Percentiles rank a stretch among this genome's conserved stretches.
Evolutionary conservation across 768 basidiomycete genomes (phyloP).

Genomic region (Xerocomellus intermedius): DNA sequence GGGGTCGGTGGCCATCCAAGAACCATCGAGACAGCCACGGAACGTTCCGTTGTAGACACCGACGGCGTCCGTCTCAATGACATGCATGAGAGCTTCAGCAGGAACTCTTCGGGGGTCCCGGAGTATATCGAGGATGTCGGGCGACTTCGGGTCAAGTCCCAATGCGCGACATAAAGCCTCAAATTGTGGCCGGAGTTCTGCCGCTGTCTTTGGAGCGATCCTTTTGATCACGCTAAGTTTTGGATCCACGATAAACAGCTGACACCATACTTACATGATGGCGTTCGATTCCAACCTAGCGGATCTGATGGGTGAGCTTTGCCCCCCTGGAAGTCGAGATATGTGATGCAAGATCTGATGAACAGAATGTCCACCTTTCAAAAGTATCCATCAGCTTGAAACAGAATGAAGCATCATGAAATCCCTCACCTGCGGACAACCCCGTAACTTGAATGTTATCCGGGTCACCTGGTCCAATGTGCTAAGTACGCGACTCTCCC

Average conservation of each 20-base stretch:
- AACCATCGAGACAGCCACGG: slow-evolving; percentile 58
- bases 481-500: neutral
- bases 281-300: slow-evolving; percentile 73
- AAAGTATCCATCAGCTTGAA: neutral
- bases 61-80: slow-evolving; percentile 57
- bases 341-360: slow-evolving; percentile 72
- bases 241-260: too few relatives aligned
- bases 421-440: slow-evolving; percentile 55
- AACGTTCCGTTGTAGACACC: slow-evolving; percentile 60
- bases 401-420: neutral
- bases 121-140: slow-evolving; percentile 48
- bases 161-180: slow-evolving; percentile 57
- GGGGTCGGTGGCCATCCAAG: slow-evolving; percentile 52
- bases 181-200: slow-evolving; percentile 61
- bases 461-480: slow-evolving; percentile 50
- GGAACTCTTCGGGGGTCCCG: slow-evolving; percentile 48
- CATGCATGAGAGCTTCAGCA: slow-evolving; percentile 47
- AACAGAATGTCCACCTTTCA: slow-evolving; percentile 64
- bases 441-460: slow-evolving; percentile 60
- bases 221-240: slow-evolving; percentile 30
- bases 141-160: slow-evolving; percentile 48
- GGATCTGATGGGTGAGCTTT: slow-evolving; percentile 61
- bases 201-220: slow-evolving; percentile 55
- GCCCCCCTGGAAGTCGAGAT: slow-evolving; percentile 55
- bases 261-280: slow-evolving; percentile 48